Percentiles rank a stretch among this genome's conserved stretches.
Evolutionary conservation across 176 grass and related monocot genomes (phyloP).

Genomic region (Neostapfia colusana): DNA sequence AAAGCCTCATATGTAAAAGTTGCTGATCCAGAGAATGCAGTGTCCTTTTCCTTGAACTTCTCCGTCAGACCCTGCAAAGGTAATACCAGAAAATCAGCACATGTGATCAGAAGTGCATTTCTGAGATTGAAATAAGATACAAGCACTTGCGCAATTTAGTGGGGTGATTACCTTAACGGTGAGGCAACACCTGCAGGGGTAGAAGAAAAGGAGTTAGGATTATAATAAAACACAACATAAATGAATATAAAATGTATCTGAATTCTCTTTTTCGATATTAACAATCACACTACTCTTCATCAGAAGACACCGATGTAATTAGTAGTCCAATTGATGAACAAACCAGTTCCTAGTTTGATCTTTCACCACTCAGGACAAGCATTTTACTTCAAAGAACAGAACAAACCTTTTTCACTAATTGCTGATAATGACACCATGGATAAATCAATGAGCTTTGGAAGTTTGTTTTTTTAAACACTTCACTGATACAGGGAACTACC

Average conservation of each 20-base stretch:
- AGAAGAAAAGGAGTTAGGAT: slow-evolving; percentile 1
- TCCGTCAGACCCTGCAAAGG: slow-evolving; percentile 80
- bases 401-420: neutral
- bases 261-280: neutral
- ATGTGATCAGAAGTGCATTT: neutral
- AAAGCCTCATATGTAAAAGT: slow-evolving; percentile 87
- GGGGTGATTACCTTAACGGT: slow-evolving; percentile 80
- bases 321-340: neutral
- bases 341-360: neutral
- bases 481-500: neutral
- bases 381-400: neutral
- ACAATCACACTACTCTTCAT: neutral
- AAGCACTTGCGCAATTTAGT: neutral
- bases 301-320: neutral
- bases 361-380: neutral
- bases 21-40: slow-evolving; percentile 62
- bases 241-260: neutral
- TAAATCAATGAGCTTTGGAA: neutral
- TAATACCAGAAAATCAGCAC: neutral
- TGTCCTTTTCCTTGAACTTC: slow-evolving; percentile 95
- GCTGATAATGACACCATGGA: neutral
- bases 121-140: neutral
- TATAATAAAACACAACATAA: neutral
- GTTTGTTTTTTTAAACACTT: neutral
- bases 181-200: slow-evolving; percentile 79